Base-by-base conservation (phyloP, 2,329 filamentous ascomycete genomes). In the Aspergillus proliferans region DNA sequence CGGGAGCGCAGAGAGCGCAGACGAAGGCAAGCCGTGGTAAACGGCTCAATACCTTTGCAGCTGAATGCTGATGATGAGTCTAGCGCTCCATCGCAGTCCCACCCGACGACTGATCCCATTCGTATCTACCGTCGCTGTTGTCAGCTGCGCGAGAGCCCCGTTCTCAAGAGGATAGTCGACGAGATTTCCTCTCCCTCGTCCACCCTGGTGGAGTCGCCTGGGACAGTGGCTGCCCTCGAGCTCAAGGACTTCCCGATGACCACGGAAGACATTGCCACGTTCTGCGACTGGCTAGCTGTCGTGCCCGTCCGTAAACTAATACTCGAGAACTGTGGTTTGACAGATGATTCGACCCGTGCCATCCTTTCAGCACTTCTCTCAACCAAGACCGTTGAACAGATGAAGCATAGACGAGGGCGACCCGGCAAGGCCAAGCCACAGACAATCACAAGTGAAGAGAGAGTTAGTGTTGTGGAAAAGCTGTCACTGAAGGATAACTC, bases 91-190 rank as follows among this genome's bases (percentile, higher is more conserved):
- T 74, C 78, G 14, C 84, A 88, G 61, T 77, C 80, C 52, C 76
- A 81, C 45, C 91, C 92, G 0, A 96, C 92, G 0, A 95, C 87
- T 1, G 93, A 96, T 63, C 92, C 93, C 2, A 82, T 91, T 12
- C 81, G 92, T 50, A 95, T 98, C 61, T 98, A 98, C 68, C 82
- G 92, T 56, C 80, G 93, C 63, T 97, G 93, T 66, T 97, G 93
- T 65, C 92, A 97, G 64, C 74, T 98, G 26, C 82, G 93, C 50
- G 93, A 97, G 70, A 94, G 90, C 0, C 88, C 90, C 0, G 91
- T 96, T 46, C 74, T 97, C 18, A 95, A 94, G 68, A 88, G 88
- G 61, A 86, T 98, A 43, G 92, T 88, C 0, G 88, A 95, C 61
- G 90, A 96, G 67, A 84, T 98, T 4, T 82, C 81, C 34, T 82